Evolutionary conservation across 2,329 filamentous ascomycete species (phyloP).

Genomic region (Pyricularia grisea): DNA sequence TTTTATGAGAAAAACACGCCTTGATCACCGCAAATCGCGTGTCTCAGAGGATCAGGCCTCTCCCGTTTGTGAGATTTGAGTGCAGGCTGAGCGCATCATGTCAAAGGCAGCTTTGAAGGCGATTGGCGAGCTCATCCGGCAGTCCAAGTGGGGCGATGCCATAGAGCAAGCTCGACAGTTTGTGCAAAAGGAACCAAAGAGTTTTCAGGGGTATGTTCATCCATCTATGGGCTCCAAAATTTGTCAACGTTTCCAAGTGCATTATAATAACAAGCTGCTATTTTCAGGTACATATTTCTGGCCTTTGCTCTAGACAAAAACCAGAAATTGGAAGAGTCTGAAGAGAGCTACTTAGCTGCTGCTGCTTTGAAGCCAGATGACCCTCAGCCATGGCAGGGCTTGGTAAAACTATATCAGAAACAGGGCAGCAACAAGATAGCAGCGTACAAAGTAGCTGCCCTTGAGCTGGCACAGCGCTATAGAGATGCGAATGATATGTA

Average conservation of each 20-base stretch:
- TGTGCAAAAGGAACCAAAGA: constrained; percentile 62
- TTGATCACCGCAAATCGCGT: background rate
- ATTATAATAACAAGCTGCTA: constrained; percentile 6
- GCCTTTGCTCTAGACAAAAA: constrained; percentile 78
- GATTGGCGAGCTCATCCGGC: constrained; percentile 68
- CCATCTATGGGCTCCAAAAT: background rate
- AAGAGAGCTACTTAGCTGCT: constrained; percentile 66
- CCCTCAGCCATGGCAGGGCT: constrained; percentile 81
- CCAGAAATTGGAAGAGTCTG: constrained; percentile 60
- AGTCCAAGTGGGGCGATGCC: constrained; percentile 70
- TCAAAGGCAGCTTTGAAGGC: constrained; percentile 71
- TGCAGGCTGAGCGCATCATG: background rate
- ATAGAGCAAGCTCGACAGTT: constrained; percentile 59
- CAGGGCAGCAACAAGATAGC: constrained; percentile 60
- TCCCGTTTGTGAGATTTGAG: too few species aligned
- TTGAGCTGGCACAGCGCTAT: constrained; percentile 68
- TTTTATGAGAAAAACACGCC: background rate
- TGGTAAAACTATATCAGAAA: constrained; percentile 77
- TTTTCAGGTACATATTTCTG: constrained; percentile 67
- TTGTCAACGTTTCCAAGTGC: background rate
- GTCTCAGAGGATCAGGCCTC: background rate
- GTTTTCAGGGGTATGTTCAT: constrained; percentile 66
- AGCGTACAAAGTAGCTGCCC: constrained; percentile 63
- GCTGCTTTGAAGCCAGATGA: constrained; percentile 64
- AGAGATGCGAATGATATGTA: constrained; percentile 54